Conservation (phyloP, 768 basidiomycete genomes). For the Mycena haematopus region DNA sequence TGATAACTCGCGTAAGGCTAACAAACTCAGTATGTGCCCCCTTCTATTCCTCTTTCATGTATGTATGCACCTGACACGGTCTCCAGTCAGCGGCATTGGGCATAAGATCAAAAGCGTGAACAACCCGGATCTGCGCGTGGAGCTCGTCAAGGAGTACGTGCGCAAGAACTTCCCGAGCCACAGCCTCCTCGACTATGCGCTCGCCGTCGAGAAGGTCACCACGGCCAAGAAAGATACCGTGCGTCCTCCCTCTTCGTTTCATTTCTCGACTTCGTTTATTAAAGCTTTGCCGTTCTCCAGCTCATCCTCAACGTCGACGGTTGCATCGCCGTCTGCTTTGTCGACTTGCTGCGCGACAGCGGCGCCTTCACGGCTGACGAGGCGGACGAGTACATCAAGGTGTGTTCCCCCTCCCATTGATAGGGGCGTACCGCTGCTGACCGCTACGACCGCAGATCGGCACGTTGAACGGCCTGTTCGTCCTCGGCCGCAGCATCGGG, state of each 20-base stretch:
- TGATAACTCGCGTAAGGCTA: slow-evolving; percentile 89
- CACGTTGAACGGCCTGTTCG: slow-evolving; percentile 95
- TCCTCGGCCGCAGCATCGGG: slow-evolving; percentile 95
- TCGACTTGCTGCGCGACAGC: slow-evolving; percentile 88
- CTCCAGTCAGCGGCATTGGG: slow-evolving; percentile 90
- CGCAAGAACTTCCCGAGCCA: slow-evolving; percentile 95
- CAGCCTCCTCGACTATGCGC: slow-evolving; percentile 90
- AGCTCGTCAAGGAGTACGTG: slow-evolving; percentile 96
- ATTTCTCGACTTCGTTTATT: background rate
- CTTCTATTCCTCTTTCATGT: slow-evolving; percentile 3
- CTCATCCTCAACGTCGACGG: slow-evolving; percentile 97
- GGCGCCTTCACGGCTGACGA: slow-evolving; percentile 97
- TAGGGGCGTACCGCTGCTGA: background rate
- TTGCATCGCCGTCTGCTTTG: slow-evolving; percentile 95
- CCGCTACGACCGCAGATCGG: slow-evolving; percentile 59
- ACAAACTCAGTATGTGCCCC: slow-evolving; percentile 85
- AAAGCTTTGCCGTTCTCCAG: slow-evolving; percentile 38
- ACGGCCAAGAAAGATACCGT: slow-evolving; percentile 97
- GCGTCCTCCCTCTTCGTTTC: slow-evolving; percentile 32
- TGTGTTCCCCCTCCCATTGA: slow-evolving; percentile 33
- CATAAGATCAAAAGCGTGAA: slow-evolving; percentile 99
- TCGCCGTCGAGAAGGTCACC: slow-evolving; percentile 97
- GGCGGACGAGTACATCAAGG: slow-evolving; percentile 96
- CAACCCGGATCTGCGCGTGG: slow-evolving; percentile 92
- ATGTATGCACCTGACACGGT: background rate